Base-by-base conservation (phyloP, 371 early-diverging fungal species). In the Coemansia sp. region DNA sequence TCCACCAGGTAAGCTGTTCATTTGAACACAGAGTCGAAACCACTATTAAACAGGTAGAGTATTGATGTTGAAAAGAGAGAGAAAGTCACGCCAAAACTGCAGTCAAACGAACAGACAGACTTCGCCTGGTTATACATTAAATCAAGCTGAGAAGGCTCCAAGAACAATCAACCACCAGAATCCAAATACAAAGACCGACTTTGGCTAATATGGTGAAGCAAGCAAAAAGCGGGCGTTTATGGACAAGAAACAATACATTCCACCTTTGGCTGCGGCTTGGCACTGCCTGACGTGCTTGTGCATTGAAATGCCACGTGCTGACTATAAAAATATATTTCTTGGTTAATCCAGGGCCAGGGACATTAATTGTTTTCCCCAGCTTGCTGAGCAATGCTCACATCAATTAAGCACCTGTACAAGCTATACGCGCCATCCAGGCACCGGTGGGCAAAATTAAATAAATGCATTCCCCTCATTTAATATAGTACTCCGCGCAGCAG, bases 231-330 rank as follows among this genome's bases (percentile, higher is more conserved):
- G 50, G 50, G 50, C 18, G 16, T 45, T n/a, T 45, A n/a, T 5
- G 45, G n/a, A n/a, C 45, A 45, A 45, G 45, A 45, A 45, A 45
- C 45, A 45, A 16, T 6, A 13, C 45, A 45, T n/a, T 45, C n/a
- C 45, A 45, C n/a, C 45, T 45, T 45, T 45, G 45, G 45, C 21
- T n/a, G 50, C 54, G 14, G 54, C 54, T 54, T 54, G 54, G 54
- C 54, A 27, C n/a, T 21, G 16, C 2, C 53, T 6, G 14, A 14
- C 11, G 26, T n/a, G 13, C 31, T 29, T 22, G 29, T n/a, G 14
- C 54, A 26, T 54, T 29, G 31, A 14, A 7, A 14, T 27, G 54
- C n/a, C 54, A 54, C n/a, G 54, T 54, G 54, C 27, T 27, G 54
- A 16, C 24, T 16, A 53, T 53, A 10, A 8, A 51, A 22, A 26